Percentiles rank a stretch among this genome's conserved stretches.
phyloP scores from a whole-genome alignment of 139 green algal species.

The Picochlorum sp. region DNA sequence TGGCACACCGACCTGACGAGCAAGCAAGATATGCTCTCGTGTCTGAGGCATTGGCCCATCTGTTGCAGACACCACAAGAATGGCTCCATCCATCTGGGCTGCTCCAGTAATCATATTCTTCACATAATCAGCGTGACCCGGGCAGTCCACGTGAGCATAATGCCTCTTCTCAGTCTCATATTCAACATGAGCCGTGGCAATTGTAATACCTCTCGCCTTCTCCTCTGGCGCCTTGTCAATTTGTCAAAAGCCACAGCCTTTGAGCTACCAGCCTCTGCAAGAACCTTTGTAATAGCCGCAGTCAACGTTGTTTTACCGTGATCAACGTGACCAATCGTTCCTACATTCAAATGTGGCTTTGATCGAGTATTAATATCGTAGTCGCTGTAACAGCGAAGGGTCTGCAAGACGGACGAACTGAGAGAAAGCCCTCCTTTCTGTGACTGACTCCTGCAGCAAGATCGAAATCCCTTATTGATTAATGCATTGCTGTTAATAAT shows the following conservation, averaged over 20 bases:
- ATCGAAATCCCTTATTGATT: too few species aligned
- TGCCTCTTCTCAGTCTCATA: conserved; percentile 95
- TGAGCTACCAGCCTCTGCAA: conserved; percentile 72
- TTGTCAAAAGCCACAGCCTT: conserved; percentile 86
- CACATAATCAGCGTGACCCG: conserved; percentile 97
- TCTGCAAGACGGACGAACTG: neutral
- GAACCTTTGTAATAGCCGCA: conserved; percentile 86
- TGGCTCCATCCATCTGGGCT: conserved; percentile 97
- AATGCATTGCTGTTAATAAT: too few species aligned
- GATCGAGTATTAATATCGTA: conserved; percentile 85
- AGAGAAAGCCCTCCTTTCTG: neutral
- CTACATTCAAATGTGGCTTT: conserved; percentile 97
- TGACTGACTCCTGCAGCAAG: neutral
- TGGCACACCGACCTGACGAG: conserved; percentile 93
- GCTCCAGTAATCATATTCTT: conserved; percentile 99
- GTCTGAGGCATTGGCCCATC: conserved; percentile 99
- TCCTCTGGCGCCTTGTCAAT: conserved; percentile 99
- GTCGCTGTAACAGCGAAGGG: conserved; percentile 7
- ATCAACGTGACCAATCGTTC: conserved; percentile 98
- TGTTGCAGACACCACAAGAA: conserved; percentile 92
- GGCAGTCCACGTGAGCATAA: conserved; percentile 99
- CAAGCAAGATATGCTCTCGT: conserved; percentile 94
- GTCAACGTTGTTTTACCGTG: conserved; percentile 99
- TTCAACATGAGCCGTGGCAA: conserved; percentile 94
- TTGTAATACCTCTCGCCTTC: conserved; percentile 98